These are phyloP conservation scores for Termitomyces bulborhizus DNA, from an alignment of 768 basidiomycete species.

Conservation along the genomic window DNA sequence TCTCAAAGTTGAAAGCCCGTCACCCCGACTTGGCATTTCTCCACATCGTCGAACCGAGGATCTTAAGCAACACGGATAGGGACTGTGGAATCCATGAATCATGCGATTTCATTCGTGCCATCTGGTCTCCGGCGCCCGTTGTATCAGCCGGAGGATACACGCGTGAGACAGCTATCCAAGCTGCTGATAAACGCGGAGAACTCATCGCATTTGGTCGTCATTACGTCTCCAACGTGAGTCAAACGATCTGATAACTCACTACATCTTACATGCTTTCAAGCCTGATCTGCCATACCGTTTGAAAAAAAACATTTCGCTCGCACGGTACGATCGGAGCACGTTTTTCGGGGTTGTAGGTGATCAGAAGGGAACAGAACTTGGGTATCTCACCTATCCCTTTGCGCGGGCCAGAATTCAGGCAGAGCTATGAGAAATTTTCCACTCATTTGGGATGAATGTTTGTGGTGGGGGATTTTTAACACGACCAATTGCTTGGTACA, in stretches of 20 bases:
- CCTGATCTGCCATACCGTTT: constrained; percentile 6
- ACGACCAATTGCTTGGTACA: too few species aligned
- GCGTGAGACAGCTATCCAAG: constrained; percentile 29
- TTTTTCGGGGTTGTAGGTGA: constrained; percentile 30
- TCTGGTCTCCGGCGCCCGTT: constrained; percentile 36
- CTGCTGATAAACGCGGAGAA: constrained; percentile 26
- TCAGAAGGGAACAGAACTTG: constrained; percentile 15
- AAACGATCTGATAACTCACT: background rate
- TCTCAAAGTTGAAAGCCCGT: too few species aligned
- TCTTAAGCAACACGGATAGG: constrained; percentile 12
- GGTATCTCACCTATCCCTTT: constrained; percentile 28
- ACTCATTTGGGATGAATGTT: too few species aligned
- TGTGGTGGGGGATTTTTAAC: too few species aligned
- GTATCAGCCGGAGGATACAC: constrained; percentile 42
- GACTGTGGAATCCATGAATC: constrained; percentile 16
- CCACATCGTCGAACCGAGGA: constrained; percentile 39
- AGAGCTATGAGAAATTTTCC: too few species aligned
- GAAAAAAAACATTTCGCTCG: constrained; percentile 18
- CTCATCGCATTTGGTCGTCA: constrained; percentile 24
- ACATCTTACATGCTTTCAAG: background rate
- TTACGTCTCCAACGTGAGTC: constrained; percentile 27
- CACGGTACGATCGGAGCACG: constrained; percentile 26
- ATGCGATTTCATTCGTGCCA: constrained; percentile 38
- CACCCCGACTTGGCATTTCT: constrained; percentile 47
- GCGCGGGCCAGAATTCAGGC: too few species aligned